Base-by-base conservation (phyloP, 768 basidiomycete species). In the Tubosaeta sp. region DNA sequence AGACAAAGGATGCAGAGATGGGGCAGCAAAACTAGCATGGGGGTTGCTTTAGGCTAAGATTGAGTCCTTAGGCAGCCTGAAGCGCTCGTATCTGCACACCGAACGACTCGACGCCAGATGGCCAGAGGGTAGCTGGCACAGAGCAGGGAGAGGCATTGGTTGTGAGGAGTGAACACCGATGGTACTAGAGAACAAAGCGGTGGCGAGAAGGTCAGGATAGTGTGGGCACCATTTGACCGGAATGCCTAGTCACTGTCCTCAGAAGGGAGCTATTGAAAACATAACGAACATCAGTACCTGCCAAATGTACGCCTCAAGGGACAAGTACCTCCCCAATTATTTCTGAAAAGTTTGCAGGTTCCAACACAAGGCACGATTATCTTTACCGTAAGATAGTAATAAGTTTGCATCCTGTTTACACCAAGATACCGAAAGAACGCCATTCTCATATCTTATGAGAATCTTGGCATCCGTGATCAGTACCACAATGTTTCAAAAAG, bases 221-320 rank as follows among this genome's bases (percentile, higher is more conserved):
- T 90, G 87, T 11, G 94, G 95, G 64, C 91, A 95, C 90, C 92
- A 97, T 49, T 94, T 82, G 11, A 94, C 89, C 71, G 90, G 86
- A 98, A 98, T 0, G 94, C 89, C 95, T 94, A 97, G 72, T 97
- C n/a, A n/a, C n/a, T 96, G 58, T 86, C 82, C 14, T 87, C 88
- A 0, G 90, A 83, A 12, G 93, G 90, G 12, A 97, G 86, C 86
- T 91, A 38, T 47, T 35, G 60, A 29, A 27, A 7, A 50, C 19
- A 18, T 29, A 45, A 35, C 10, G 36, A 27, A 41, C 13, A 44
- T 56, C 25, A 59, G 35, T 16, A 25, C 18, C 24, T 35, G 42
- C 12, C 21, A 31, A 29, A 54, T 40, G 13, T 42, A 32, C 6
- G 19, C 10, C n/a, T 25, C 12, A 5, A n/a, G 19, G 34, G 6